A percentile compares a stretch with the other conserved stretches of the same genome.
Evolutionary conservation across 306 rosid genomes (phyloP).

Genomic region (Acmispon strigosus): DNA sequence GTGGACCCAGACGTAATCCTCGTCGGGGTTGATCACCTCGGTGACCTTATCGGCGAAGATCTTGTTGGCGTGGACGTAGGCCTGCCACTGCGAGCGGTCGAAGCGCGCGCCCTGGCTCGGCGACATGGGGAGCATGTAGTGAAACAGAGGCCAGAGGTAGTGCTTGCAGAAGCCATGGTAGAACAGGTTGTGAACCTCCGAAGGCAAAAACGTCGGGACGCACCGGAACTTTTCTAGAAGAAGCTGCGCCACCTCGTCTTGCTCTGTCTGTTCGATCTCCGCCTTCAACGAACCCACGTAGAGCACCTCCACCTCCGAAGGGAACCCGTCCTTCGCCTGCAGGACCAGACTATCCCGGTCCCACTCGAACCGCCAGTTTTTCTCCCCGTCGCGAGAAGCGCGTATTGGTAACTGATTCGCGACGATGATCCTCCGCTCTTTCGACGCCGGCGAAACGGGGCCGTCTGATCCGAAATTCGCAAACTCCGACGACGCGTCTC

Average conservation of each 20-base stretch:
- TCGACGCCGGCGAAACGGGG: conserved; percentile 8
- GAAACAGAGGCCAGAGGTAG: conserved; percentile 77
- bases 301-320: conserved; percentile 38
- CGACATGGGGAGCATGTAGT: conserved; percentile 69
- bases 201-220: conserved; percentile 51
- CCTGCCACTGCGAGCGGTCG: conserved; percentile 47
- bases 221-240: conserved; percentile 45
- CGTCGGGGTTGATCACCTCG: conserved; percentile 51
- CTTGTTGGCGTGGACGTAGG: conserved; percentile 56
- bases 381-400: conserved; percentile 9
- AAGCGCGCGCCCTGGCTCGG: conserved; percentile 45
- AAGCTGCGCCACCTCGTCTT: conserved; percentile 41
- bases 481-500: conserved; percentile 7
- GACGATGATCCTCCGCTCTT: conserved; percentile 46
- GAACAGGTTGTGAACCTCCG: conserved; percentile 24
- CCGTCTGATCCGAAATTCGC: neutral
- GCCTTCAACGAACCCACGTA: conserved; percentile 56
- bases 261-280: conserved; percentile 39
- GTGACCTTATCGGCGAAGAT: conserved; percentile 58
- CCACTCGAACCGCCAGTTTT: conserved; percentile 44
- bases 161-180: conserved; percentile 83
- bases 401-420: conserved; percentile 60
- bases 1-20: conserved; percentile 69
- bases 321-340: conserved; percentile 59
- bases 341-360: conserved; percentile 46